Evolutionary conservation across 805 yeast genomes (phyloP), one percentile per base, ranked within the genome.

Genomic region (Wickerhamomyces mucosus): DNA sequence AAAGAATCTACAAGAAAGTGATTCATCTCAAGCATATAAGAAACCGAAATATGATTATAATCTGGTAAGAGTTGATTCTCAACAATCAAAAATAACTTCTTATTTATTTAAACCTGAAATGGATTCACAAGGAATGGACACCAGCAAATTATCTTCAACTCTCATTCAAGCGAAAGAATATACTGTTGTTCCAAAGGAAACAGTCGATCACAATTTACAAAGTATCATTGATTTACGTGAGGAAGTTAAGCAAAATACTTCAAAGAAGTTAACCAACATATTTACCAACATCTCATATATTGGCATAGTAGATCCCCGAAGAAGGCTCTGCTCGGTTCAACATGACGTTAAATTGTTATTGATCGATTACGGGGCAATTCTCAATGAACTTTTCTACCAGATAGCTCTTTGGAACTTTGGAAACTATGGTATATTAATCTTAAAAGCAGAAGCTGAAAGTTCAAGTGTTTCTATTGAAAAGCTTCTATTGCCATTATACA

Each of bases 321-420:
- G 73, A 38, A 59, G 96, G 27, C 59, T 89, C 15, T 77, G 81
- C 11, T 80, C 95, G n/a, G 63, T 89, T 27, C 98, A 92, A 51
- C 70, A 76, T 48, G 95, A 79, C 43, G 79, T 86, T 7, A 74
- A 75, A 36, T 59, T 92, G 11, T 79, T 69, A 49, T 55, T 92
- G 16, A 74, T 89, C 14, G 96, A 89, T 53, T 92, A 85, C 53
- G 84, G 78, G 0, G 66, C 81, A 0, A 50, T 83, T 1, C 62
- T 78, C 18, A 55, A 58, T 37, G 84, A 82, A 39, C 61, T 85
- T 34, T 86, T 81, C 46, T 92, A 86, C 53, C 96, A 92, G 45
- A 57, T 81, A 5, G 85, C 81, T 0, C 55, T 92, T 11, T 57
- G 78, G 1, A 84, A 83, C 37, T 85, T 92, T 55, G 71, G 79